Evolutionary conservation across 2,329 filamentous ascomycete species (phyloP).

Genomic region (Drechslera avenae): DNA sequence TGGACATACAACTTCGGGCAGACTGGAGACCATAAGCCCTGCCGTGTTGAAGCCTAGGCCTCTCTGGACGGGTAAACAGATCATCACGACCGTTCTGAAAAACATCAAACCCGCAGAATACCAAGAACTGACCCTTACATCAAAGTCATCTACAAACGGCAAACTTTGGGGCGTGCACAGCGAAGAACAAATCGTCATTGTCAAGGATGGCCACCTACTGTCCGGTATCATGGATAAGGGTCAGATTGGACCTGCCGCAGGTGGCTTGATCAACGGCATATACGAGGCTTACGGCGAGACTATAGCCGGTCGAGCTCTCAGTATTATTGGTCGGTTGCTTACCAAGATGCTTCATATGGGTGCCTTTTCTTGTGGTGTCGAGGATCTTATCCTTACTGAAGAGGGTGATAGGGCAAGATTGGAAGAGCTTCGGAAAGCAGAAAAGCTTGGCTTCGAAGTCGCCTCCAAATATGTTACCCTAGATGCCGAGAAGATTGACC

Average conservation of each 20-base stretch:
- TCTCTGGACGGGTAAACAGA: slow-evolving; percentile 94
- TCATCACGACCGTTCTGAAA: slow-evolving; percentile 89
- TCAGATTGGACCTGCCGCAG: slow-evolving; percentile 85
- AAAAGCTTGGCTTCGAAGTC: slow-evolving; percentile 74
- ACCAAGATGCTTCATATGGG: slow-evolving; percentile 91
- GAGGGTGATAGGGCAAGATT: slow-evolving; percentile 75
- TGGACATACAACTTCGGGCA: slow-evolving; percentile 81
- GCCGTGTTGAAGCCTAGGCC: slow-evolving; percentile 79
- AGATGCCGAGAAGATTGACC: slow-evolving; percentile 64
- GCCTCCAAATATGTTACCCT: slow-evolving; percentile 89
- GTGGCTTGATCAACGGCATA: slow-evolving; percentile 87
- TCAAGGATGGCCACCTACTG: slow-evolving; percentile 86
- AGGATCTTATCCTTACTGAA: slow-evolving; percentile 85
- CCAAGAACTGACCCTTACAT: slow-evolving; percentile 76
- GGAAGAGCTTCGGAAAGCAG: slow-evolving; percentile 69
- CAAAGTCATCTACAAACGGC: slow-evolving; percentile 77
- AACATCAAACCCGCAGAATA: slow-evolving; percentile 84
- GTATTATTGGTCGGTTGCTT: slow-evolving; percentile 84
- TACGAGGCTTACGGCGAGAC: slow-evolving; percentile 93
- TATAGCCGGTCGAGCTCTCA: slow-evolving; percentile 83
- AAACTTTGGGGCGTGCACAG: slow-evolving; percentile 75
- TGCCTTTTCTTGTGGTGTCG: slow-evolving; percentile 96
- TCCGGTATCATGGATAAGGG: slow-evolving; percentile 94
- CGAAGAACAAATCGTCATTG: slow-evolving; percentile 81
- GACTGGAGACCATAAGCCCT: slow-evolving; percentile 80